A percentile compares a stretch with the other conserved stretches of the same genome.
Conservation (phyloP, 495 filamentous ascomycete species). For the Aspergillus funiculosus region DNA sequence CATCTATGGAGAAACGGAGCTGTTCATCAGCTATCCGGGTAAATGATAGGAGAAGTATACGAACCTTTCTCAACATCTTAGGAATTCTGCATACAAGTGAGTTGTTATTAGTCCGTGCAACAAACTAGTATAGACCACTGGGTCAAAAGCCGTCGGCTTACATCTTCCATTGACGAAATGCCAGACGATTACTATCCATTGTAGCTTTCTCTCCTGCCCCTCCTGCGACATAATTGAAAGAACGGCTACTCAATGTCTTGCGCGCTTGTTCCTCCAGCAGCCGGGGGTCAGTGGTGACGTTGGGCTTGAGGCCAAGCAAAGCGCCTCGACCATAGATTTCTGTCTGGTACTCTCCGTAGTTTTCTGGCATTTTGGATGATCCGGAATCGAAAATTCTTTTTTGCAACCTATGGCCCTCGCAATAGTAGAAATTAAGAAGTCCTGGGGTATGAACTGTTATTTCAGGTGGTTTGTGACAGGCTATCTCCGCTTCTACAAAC, state of each 20-base stretch:
- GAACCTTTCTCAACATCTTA: constrained; percentile 35
- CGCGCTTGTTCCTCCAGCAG: constrained; percentile 53
- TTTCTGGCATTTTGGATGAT: constrained; percentile 35
- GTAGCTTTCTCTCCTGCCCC: constrained; percentile 60
- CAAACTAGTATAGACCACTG: not conserved
- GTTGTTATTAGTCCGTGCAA: not conserved
- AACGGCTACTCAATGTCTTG: constrained; percentile 39
- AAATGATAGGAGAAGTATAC: constrained; percentile 8
- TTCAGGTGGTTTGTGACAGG: too few species aligned
- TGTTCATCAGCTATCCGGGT: constrained; percentile 1
- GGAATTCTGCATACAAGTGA: constrained; percentile 27
- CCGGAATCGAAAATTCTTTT: too few species aligned
- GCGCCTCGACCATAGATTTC: constrained; percentile 49
- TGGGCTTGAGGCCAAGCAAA: constrained; percentile 41
- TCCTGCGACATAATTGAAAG: constrained; percentile 59
- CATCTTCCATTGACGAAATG: constrained; percentile 62
- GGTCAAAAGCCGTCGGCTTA: constrained; percentile 14
- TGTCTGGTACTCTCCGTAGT: constrained; percentile 42
- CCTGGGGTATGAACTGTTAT: too few species aligned
- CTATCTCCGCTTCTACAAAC: too few species aligned
- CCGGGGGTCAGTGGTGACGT: constrained; percentile 56
- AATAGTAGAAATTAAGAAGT: too few species aligned
- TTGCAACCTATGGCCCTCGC: too few species aligned
- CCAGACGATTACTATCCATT: constrained; percentile 58
- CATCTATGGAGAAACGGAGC: constrained; percentile 22